Percentiles rank a stretch among this genome's conserved stretches.
phyloP scores from a whole-genome alignment of 1,139 yeast genomes.

The Blastobotrys indianensis region DNA sequence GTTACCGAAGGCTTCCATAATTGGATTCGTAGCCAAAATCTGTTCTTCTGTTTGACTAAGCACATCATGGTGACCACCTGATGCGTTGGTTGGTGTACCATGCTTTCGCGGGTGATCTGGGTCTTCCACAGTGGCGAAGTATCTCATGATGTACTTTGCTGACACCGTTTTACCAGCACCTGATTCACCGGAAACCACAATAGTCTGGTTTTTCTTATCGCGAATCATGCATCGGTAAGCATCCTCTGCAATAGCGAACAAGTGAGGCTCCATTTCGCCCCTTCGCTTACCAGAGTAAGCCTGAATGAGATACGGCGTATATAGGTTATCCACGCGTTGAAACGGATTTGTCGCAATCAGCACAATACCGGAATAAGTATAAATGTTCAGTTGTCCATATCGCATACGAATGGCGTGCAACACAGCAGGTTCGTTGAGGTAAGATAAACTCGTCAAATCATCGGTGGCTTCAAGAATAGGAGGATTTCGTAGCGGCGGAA shows the following conservation, averaged over 20 bases:
- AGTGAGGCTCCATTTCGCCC: slow-evolving; percentile 93
- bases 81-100: slow-evolving; percentile 6
- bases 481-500: slow-evolving; percentile 86
- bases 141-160: slow-evolving; percentile 96
- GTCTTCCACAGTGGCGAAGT: slow-evolving; percentile 91
- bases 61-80: slow-evolving; percentile 42
- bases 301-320: slow-evolving; percentile 86
- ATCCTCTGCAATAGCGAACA: slow-evolving; percentile 96
- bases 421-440: slow-evolving; percentile 89
- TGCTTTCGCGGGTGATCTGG: slow-evolving; percentile 37
- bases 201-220: slow-evolving; percentile 82
- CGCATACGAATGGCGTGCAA: slow-evolving; percentile 89
- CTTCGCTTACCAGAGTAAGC: slow-evolving; percentile 89
- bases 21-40: slow-evolving; percentile 94
- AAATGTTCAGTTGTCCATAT: slow-evolving; percentile 81
- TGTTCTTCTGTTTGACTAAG: slow-evolving; percentile 92
- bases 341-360: slow-evolving; percentile 95
- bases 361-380: slow-evolving; percentile 95
- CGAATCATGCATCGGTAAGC: slow-evolving; percentile 91
- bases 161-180: slow-evolving; percentile 99
- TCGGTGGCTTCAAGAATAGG: slow-evolving; percentile 91
- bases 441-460: slow-evolving; percentile 86
- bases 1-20: slow-evolving; percentile 98
- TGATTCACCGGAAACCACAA: slow-evolving; percentile 95
- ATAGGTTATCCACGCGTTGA: slow-evolving; percentile 83